phyloP scores from a whole-genome alignment of 2,329 filamentous ascomycete genomes.

The Colletotrichum trifolii region DNA sequence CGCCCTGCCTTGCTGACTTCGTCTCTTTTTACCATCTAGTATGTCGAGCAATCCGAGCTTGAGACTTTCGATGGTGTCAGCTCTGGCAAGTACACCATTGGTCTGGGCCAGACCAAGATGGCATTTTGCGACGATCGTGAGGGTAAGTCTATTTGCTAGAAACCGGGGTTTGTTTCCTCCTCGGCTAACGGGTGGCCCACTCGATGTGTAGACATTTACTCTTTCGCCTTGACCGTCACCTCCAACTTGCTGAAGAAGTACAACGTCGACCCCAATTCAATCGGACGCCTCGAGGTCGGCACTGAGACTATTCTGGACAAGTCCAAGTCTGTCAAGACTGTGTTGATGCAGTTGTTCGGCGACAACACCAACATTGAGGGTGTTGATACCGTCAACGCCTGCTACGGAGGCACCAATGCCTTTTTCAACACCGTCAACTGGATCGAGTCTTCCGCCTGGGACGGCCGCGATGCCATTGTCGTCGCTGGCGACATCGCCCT shows the following conservation, averaged over 20 bases:
- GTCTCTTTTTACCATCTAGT: conserved; percentile 59
- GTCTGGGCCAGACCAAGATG: conserved; percentile 92
- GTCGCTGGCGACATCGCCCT: conserved; percentile 86
- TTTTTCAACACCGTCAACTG: conserved; percentile 87
- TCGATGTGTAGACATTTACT: conserved; percentile 79
- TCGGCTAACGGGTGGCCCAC: conserved; percentile 2
- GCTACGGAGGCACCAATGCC: conserved; percentile 88
- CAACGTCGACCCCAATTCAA: conserved; percentile 80
- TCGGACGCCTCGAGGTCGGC: conserved; percentile 85
- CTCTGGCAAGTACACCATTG: conserved; percentile 89
- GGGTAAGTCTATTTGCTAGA: conserved; percentile 62
- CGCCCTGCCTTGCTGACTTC: neutral
- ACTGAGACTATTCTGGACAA: conserved; percentile 90
- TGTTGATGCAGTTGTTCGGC: conserved; percentile 87
- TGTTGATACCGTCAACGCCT: conserved; percentile 85
- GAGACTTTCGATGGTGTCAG: conserved; percentile 89
- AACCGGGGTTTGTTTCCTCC: neutral
- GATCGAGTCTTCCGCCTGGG: conserved; percentile 89
- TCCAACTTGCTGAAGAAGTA: conserved; percentile 86
- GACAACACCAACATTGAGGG: conserved; percentile 88
- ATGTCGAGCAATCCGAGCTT: conserved; percentile 84
- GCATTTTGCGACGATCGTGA: conserved; percentile 91
- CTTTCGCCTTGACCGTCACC: conserved; percentile 80
- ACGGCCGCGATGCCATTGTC: conserved; percentile 83
- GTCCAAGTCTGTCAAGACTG: conserved; percentile 90